Conservation (phyloP, 108 stramenopile genomes). For the Stephanodiscus minutulus region DNA sequence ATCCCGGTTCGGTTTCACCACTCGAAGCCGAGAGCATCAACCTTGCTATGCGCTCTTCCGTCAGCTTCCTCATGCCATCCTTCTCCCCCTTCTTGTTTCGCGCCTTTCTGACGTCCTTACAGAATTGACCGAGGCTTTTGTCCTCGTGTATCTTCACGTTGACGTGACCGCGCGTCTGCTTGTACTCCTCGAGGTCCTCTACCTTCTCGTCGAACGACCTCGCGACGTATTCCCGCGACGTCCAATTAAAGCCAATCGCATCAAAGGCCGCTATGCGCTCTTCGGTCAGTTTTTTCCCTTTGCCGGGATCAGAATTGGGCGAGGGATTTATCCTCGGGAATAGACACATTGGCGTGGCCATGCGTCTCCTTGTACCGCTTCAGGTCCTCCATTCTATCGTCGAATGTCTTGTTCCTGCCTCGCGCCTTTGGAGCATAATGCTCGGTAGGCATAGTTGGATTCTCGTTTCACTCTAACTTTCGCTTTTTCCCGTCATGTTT, state of each 20-base stretch:
- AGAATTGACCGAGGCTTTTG: conserved; percentile 11
- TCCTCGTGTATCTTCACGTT: conserved; percentile 8
- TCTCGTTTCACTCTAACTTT: too few relatives aligned
- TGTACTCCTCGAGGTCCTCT: conserved; percentile 1
- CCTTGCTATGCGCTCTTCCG: conserved; percentile 11
- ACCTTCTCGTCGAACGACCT: neutral
- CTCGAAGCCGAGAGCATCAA: conserved; percentile 16
- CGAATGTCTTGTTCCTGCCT: conserved; percentile 5
- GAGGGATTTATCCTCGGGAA: neutral
- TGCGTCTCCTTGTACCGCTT: neutral
- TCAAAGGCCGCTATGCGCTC: neutral
- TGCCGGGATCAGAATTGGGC: neutral
- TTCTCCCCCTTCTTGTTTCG: neutral
- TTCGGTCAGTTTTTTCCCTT: neutral
- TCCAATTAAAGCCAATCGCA: neutral
- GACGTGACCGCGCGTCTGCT: neutral
- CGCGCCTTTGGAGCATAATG: neutral
- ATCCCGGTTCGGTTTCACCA: neutral
- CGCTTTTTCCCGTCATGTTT: too few relatives aligned
- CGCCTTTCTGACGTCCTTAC: neutral
- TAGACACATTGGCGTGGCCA: neutral
- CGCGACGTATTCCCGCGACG: neutral
- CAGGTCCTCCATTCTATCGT: conserved; percentile 5
- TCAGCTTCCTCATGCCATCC: conserved; percentile 7
- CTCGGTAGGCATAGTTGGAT: too few relatives aligned